Conservation (phyloP, 1,284 basidiomycete species). For the Uromyces viciae-fabae region DNA sequence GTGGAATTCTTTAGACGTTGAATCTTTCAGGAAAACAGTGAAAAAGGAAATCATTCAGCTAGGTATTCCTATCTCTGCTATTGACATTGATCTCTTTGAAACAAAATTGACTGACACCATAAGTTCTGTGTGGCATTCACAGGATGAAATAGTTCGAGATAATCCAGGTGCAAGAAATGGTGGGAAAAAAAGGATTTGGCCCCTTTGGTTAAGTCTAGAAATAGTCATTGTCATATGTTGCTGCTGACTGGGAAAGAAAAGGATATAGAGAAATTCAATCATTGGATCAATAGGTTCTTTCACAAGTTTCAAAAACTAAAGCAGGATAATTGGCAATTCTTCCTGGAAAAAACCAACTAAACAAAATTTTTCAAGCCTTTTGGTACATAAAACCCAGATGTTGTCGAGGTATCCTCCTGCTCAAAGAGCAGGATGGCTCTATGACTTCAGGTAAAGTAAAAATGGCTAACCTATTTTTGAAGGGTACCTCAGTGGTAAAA, state of each 20-base stretch:
- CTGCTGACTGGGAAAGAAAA: neutral
- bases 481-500: neutral
- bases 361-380: conserved; percentile 11
- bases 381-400: conserved; percentile 16
- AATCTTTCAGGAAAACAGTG: neutral
- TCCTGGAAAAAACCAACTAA: neutral
- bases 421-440: neutral
- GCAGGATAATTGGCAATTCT: conserved; percentile 11
- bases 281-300: neutral
- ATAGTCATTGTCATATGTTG: neutral
- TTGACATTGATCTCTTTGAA: neutral
- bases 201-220: neutral
- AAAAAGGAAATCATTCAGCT: neutral
- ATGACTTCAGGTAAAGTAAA: neutral
- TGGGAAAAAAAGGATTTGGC: neutral
- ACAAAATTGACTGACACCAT: neutral
- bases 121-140: neutral
- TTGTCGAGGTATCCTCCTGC: neutral
- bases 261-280: neutral
- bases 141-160: neutral
- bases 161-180: conserved; percentile 10
- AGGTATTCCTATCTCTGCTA: neutral
- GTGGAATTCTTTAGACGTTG: neutral
- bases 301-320: neutral
- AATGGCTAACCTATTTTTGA: conserved; percentile 6